phyloP scores from a whole-genome alignment of 1,139 yeast genomes.

The Sugiyamaella pinicola region DNA sequence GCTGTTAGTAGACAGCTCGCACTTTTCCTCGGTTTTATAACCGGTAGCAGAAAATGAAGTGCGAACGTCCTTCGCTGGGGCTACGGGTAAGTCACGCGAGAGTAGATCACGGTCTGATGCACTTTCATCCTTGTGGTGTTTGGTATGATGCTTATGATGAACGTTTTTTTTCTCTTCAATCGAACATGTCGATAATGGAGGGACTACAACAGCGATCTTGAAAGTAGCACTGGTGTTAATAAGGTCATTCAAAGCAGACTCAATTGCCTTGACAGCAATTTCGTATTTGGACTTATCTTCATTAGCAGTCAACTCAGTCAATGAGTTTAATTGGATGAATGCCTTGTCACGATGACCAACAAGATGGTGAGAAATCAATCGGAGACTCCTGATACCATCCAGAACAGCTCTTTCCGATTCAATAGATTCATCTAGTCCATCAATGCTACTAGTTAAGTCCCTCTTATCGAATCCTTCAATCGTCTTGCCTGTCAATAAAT shows the following conservation, averaged over 20 bases:
- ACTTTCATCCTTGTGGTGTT: constrained; percentile 3
- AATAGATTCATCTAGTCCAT: constrained; percentile 14
- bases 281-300: constrained; percentile 13
- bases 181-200: constrained; percentile 30
- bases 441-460: constrained; percentile 8
- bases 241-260: constrained; percentile 23
- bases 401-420: constrained; percentile 20
- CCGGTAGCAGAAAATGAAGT: constrained; percentile 7
- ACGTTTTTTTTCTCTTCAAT: constrained; percentile 6
- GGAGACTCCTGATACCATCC: constrained; percentile 23
- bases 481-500: constrained; percentile 6
- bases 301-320: constrained; percentile 19
- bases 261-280: constrained; percentile 19
- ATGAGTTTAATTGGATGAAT: constrained; percentile 26
- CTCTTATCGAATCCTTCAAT: constrained; percentile 11
- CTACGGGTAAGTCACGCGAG: constrained; percentile 13
- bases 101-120: neutral
- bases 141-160: constrained; percentile 11
- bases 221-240: constrained; percentile 19
- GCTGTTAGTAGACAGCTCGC: constrained; percentile 54
- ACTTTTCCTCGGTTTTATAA: constrained; percentile 44
- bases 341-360: constrained; percentile 23
- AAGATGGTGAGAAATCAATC: constrained; percentile 15
- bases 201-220: constrained; percentile 30
- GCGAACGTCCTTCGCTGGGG: constrained; percentile 14